Percentiles rank a stretch among this genome's conserved stretches.
Evolutionary conservation across 2,329 filamentous ascomycete species (phyloP).

Genomic region (Pseudopithomyces maydicus): DNA sequence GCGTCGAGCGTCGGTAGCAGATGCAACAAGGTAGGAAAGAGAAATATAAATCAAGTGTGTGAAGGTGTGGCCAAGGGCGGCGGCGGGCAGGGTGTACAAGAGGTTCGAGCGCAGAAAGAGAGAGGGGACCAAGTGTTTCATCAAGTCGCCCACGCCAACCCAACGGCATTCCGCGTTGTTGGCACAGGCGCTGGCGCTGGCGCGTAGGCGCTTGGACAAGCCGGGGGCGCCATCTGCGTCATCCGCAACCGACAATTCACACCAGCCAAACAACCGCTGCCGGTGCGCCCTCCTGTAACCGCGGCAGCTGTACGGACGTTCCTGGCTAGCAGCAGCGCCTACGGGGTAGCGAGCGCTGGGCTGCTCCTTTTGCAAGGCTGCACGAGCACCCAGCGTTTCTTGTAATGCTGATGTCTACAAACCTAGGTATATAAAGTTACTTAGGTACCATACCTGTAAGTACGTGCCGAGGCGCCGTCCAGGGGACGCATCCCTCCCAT

Average conservation of each 20-base stretch:
- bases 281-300: slow-evolving; percentile 1
- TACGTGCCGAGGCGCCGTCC: not conserved
- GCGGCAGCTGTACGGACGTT: not conserved
- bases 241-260: not conserved
- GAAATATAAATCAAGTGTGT: not conserved
- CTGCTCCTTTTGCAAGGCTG: not conserved
- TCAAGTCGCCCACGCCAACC: not conserved
- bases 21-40: not conserved
- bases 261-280: slow-evolving; percentile 1
- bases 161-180: not conserved
- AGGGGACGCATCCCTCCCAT: not conserved
- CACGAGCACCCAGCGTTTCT: no score
- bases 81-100: not conserved
- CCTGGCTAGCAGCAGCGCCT: not conserved
- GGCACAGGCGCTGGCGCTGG: not conserved
- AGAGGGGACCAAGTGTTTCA: slow-evolving; percentile 4
- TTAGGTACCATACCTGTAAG: no score
- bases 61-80: not conserved
- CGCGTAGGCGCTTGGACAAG: not conserved
- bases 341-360: not conserved
- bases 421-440: no score
- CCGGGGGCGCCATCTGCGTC: not conserved
- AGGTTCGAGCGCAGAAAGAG: not conserved
- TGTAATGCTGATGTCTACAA: no score
- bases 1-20: not conserved